phyloP scores from a whole-genome alignment of 495 filamentous ascomycete genomes.

The Astrothelium macrocarpum region DNA sequence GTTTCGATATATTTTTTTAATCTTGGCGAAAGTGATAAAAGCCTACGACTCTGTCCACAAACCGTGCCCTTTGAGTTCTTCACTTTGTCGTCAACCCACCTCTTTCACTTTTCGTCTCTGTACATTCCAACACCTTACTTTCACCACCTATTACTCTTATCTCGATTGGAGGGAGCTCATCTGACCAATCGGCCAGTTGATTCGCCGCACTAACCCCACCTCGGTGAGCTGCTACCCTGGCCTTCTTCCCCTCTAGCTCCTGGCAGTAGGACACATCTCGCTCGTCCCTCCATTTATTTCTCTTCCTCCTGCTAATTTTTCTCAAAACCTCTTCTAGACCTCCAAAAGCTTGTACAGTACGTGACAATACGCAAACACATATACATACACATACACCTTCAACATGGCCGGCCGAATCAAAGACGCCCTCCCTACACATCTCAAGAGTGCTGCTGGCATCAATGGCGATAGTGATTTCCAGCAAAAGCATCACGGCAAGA shows the following conservation, averaged over 20 bases:
- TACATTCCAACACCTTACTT: not conserved
- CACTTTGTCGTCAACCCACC: not conserved
- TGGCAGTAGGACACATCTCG: conserved; percentile 3
- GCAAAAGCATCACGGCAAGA: conserved; percentile 86
- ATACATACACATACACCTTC: conserved; percentile 3
- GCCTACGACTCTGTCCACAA: too few relatives aligned
- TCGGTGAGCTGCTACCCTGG: conserved; percentile 4
- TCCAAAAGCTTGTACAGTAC: conserved; percentile 1
- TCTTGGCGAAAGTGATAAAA: not conserved
- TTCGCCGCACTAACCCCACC: not conserved
- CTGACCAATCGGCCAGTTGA: not conserved
- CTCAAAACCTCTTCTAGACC: conserved; percentile 1
- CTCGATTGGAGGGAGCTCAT: not conserved
- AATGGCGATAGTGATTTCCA: conserved; percentile 41
- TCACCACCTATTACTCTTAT: not conserved
- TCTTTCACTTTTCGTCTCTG: not conserved
- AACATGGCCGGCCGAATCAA: conserved; percentile 63
- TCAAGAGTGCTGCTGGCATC: conserved; percentile 51
- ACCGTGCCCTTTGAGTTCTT: too few relatives aligned
- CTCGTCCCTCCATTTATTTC: not conserved
- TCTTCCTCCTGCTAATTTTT: conserved; percentile 6
- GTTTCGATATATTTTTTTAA: not conserved
- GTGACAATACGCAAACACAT: not conserved
- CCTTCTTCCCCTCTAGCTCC: not conserved
- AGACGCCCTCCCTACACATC: conserved; percentile 67